These are phyloP conservation scores for Plantago lanceolata DNA, from an alignment of 305 asterid genomes.

Conservation along the genomic window DNA sequence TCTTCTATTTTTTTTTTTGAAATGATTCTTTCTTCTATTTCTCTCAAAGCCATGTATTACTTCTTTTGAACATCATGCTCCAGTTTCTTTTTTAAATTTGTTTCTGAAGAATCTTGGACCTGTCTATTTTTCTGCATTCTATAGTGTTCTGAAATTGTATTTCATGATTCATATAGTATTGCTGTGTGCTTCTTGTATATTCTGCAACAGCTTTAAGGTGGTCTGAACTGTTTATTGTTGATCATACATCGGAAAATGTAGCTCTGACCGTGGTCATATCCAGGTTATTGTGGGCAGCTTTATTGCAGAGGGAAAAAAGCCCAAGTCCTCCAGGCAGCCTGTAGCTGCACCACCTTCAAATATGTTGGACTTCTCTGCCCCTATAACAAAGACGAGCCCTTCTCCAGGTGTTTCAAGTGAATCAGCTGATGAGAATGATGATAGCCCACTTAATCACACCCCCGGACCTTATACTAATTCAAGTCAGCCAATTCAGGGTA, in stretches of 20 bases:
- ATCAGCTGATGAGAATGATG: conserved; percentile 59
- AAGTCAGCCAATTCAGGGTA: conserved; percentile 42
- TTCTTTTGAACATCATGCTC: no score
- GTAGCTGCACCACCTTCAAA: conserved; percentile 37
- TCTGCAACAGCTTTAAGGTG: no score
- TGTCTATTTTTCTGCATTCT: no score
- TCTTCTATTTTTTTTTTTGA: no score
- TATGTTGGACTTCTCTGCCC: conserved; percentile 51
- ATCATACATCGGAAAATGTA: neutral
- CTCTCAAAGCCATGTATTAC: no score
- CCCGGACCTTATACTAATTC: conserved; percentile 37
- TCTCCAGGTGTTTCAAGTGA: conserved; percentile 68
- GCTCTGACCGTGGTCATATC: conserved; percentile 5
- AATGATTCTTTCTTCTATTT: no score
- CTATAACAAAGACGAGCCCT: conserved; percentile 36
- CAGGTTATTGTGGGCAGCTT: conserved; percentile 91
- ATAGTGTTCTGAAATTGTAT: no score
- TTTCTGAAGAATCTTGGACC: no score
- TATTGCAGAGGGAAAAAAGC: conserved; percentile 65
- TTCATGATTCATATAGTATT: no score
- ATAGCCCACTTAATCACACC: conserved; percentile 37
- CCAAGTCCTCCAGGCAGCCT: conserved; percentile 32
- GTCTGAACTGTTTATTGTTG: no score
- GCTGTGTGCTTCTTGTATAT: no score
- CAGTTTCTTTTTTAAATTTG: no score